Base-by-base conservation (phyloP, 305 asterid genomes). In the Rubia occidens region DNA sequence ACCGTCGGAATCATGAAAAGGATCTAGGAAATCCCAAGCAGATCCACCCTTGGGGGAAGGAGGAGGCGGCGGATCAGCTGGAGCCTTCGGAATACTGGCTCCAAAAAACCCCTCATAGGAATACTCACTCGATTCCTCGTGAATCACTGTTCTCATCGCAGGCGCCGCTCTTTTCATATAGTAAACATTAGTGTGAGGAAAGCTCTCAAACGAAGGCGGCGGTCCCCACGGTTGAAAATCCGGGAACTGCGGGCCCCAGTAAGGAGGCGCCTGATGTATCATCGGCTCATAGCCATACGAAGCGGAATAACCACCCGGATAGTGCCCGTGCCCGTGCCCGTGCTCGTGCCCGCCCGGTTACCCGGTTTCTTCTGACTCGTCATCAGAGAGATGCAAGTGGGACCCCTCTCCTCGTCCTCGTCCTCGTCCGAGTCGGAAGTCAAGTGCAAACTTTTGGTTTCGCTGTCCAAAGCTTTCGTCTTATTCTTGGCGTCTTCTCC, bases 121-220 rank as follows among this genome's bases (percentile, higher is more conserved):
- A 79, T 85, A 86, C 8, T 85, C 96, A 71, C 80, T 84, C 14
- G 79, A 42, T 26, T 75, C 84, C 72, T 84, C 85, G 20, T 85
- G 96, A 64, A 94, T 71, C 69, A 94, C 95, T 24, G 96, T 94
- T 54, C 40, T 88, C 71, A 81, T 60, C 73, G 71, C 82, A 8
- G 96, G 89, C 35, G 91, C 82, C 11, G 95, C 72, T 64, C 72
- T 94, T 83, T 86, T 94, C 99, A 86, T 94, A 80, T 85, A 91
- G 67, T 86, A 80, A 53, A 83, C 80, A 80, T 79, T 63, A 10
- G 75, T 79, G 60, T 79, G 87, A n/a, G 71, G 18, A 20, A 55
- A 58, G 60, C 60, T 17, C 2, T 65, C 69, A 18, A 56, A 64
- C 32, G 56, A 11, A 11, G 78, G 74, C 54, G 66, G 74, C 32